Conservation (phyloP, 345 rosid genomes). For the Melaleuca alternifolia region DNA sequence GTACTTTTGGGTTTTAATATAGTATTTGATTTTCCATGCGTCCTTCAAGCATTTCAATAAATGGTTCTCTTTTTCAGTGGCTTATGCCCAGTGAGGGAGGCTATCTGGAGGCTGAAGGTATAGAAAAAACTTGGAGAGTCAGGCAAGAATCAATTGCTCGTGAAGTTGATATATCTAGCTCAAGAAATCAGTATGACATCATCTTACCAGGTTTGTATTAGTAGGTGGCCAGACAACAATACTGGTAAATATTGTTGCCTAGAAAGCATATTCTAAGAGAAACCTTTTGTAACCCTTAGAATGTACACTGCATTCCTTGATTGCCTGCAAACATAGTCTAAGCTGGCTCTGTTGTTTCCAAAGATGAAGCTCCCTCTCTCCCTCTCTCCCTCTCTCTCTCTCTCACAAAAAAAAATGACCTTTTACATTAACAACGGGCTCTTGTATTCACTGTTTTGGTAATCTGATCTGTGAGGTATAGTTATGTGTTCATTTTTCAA, state of each 20-base stretch:
- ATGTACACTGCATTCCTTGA: neutral
- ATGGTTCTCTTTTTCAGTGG: conserved; percentile 44
- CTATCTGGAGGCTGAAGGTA: conserved; percentile 75
- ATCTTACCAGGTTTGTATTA: conserved; percentile 64
- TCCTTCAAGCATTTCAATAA: neutral
- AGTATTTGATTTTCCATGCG: neutral
- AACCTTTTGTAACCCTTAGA: neutral
- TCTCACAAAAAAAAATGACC: neutral
- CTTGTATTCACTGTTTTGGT: neutral
- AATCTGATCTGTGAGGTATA: neutral
- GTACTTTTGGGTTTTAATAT: neutral
- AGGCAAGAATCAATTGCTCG: conserved; percentile 51
- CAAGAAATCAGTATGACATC: conserved; percentile 70
- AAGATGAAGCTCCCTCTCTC: neutral
- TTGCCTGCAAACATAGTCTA: neutral
- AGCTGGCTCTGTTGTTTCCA: neutral
- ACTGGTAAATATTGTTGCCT: neutral
- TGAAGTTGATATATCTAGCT: conserved; percentile 53
- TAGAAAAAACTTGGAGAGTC: conserved; percentile 78
- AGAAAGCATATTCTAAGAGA: neutral
- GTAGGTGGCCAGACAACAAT: neutral
- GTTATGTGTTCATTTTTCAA: neutral
- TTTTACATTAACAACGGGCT: neutral
- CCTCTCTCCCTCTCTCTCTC: neutral
- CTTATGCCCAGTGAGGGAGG: conserved; percentile 79